Evolutionary conservation across 2,329 filamentous ascomycete genomes (phyloP).

Genomic region (Fusarium gaditjirri): DNA sequence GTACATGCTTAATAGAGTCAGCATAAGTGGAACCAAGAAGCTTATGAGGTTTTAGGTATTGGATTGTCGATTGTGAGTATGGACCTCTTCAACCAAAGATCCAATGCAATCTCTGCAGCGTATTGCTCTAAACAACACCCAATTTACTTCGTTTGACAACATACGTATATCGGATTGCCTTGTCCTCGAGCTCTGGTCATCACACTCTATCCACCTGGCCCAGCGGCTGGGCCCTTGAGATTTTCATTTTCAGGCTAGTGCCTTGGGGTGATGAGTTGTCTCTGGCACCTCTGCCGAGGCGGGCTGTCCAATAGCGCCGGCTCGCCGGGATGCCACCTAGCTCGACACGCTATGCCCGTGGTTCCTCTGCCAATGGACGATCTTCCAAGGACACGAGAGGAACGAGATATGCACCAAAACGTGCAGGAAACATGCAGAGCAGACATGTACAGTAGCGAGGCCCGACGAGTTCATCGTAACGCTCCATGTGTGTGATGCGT

Average conservation of each 20-base stretch:
- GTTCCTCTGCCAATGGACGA: slow-evolving; percentile 39
- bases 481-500: slow-evolving; percentile 18
- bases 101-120: neutral
- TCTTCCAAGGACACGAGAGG: slow-evolving; percentile 26
- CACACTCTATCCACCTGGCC: neutral
- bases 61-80: neutral
- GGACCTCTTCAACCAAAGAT: neutral
- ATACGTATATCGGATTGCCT: neutral
- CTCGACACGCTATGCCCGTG: slow-evolving; percentile 24
- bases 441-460: slow-evolving; percentile 19
- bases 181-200: neutral
- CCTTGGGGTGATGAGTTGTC: slow-evolving; percentile 52
- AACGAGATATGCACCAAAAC: slow-evolving; percentile 20
- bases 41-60: neutral
- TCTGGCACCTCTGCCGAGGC: slow-evolving; percentile 53
- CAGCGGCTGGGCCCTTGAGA: slow-evolving; percentile 27
- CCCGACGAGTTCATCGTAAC: slow-evolving; percentile 34
- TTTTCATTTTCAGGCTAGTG: slow-evolving; percentile 27
- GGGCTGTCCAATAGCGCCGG: slow-evolving; percentile 50
- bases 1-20: neutral
- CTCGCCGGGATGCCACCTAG: slow-evolving; percentile 44
- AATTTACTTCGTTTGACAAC: neutral
- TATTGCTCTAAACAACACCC: neutral
- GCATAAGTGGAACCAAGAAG: slow-evolving; percentile 9
- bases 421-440: slow-evolving; percentile 21